Conservation (phyloP, 805 yeast genomes). For the Ogataea trehalophila region DNA sequence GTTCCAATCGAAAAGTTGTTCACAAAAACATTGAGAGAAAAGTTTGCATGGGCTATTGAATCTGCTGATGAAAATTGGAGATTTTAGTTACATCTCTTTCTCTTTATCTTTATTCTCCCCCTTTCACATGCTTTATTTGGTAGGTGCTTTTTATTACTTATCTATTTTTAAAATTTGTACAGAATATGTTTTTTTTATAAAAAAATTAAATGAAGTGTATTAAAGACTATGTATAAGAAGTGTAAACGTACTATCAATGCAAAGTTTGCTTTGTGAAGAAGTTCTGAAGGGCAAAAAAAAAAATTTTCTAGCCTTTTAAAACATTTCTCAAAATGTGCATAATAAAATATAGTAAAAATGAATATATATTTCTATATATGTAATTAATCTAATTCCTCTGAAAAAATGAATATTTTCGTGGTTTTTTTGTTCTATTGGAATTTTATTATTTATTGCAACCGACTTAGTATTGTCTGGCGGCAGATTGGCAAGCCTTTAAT, state of each 20-base stretch:
- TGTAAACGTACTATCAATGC: not conserved
- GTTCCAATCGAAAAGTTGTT: constrained; percentile 93
- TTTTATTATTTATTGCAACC: not conserved
- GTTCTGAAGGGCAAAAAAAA: too few relatives aligned
- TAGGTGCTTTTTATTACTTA: not conserved
- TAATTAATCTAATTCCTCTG: not conserved
- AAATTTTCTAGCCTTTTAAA: too few relatives aligned
- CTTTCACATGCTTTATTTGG: not conserved
- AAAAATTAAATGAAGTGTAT: not conserved
- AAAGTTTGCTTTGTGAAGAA: too few relatives aligned
- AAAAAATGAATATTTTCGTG: not conserved
- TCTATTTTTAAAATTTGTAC: not conserved
- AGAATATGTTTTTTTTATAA: not conserved
- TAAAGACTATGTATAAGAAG: constrained; percentile 13
- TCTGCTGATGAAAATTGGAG: constrained; percentile 85
- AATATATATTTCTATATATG: too few relatives aligned
- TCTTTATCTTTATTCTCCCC: not conserved
- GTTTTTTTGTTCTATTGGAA: not conserved
- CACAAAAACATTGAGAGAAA: constrained; percentile 85
- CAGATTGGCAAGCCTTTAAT: constrained; percentile 95
- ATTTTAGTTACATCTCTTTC: constrained; percentile 39
- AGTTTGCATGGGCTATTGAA: constrained; percentile 94
- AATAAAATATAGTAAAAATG: too few relatives aligned
- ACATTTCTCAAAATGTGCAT: too few relatives aligned
- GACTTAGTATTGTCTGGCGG: constrained; percentile 70